Conservation (phyloP, 495 filamentous ascomycete genomes). For the Copromyces sp. region DNA sequence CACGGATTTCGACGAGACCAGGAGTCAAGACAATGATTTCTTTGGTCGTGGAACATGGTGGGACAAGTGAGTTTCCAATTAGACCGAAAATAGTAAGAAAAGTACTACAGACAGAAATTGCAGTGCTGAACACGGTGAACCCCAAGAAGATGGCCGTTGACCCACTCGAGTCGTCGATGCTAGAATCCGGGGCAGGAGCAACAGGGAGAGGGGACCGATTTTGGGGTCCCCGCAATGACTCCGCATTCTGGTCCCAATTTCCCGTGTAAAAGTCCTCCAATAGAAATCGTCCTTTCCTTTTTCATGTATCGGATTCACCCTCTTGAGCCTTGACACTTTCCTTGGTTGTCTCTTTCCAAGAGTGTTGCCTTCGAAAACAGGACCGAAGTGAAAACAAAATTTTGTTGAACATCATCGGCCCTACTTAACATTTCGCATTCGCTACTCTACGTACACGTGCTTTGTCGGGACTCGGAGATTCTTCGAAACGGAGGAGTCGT, state of each 20-base stretch:
- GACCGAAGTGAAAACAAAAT: not conserved
- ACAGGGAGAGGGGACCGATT: not conserved
- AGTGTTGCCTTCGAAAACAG: not conserved
- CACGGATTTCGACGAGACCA: not conserved
- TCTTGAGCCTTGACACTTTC: not conserved
- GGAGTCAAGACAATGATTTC: not conserved
- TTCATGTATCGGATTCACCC: not conserved
- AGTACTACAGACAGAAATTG: not conserved
- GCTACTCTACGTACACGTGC: not conserved
- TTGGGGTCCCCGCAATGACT: slow-evolving; percentile 8
- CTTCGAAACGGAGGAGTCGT: not conserved
- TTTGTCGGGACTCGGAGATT: not conserved
- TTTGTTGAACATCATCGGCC: not conserved
- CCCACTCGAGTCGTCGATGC: not conserved
- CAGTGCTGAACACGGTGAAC: not conserved
- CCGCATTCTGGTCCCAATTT: slow-evolving; percentile 15
- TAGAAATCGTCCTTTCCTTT: not conserved
- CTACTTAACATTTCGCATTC: not conserved
- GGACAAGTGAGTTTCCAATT: not conserved
- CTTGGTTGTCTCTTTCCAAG: not conserved
- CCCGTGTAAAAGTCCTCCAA: slow-evolving; percentile 11
- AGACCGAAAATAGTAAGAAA: not conserved
- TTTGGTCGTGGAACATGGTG: not conserved
- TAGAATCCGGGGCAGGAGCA: not conserved
- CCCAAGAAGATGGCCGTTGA: not conserved